Evolutionary conservation across 148 eudicot species (phyloP), one percentile per base, ranked within the genome.

Genomic region (Diospyros kaki): DNA sequence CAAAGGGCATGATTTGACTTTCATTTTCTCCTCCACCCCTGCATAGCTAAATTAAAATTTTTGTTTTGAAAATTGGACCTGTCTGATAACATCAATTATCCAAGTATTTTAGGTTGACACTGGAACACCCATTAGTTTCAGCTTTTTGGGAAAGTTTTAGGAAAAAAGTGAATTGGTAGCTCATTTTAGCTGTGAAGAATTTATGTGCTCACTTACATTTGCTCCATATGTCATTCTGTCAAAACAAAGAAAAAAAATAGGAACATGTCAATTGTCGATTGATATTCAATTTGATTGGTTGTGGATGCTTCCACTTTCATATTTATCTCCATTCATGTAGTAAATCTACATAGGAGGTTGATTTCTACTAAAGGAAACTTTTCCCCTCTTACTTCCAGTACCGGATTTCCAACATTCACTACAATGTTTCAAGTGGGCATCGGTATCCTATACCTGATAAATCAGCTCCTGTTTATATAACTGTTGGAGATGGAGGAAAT

Each of bases 401-500:
- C 76, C 97, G 98, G 12, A 76, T 94, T 78, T 94, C 98, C 65
- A 92, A 90, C 81, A 84, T 90, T 68, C 84, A 66, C 79, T 89
- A 86, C 80, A 83, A 86, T 71, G 85, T 86, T 65, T 84, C 93
- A 60, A 70, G 60, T 44, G 96, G 93, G 68, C 76, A 72, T 48
- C 76, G 82, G 52, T 85, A 80, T 84, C 97, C 98, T 18, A 82
- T 87, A 13, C 84, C 86, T 5, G 90, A 95, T 77, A 79, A 87
- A 79, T 73, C 86, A 45, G 99, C 99, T 77, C 99, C 99, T 15
- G 77, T 95, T 50, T 95, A 95, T 75, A 82, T 95, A 58, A 95
- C 96, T 66, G 88, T 95, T 64, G 99, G 99, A 58, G 99, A 95
- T 86, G 97, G 99, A 43, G 99, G 99, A 80, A 93, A 95, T 83